Evolutionary conservation across 2,329 filamentous ascomycete species (phyloP), one percentile per base, ranked within the genome.

Genomic region (Sarocladiaceae sp.): DNA sequence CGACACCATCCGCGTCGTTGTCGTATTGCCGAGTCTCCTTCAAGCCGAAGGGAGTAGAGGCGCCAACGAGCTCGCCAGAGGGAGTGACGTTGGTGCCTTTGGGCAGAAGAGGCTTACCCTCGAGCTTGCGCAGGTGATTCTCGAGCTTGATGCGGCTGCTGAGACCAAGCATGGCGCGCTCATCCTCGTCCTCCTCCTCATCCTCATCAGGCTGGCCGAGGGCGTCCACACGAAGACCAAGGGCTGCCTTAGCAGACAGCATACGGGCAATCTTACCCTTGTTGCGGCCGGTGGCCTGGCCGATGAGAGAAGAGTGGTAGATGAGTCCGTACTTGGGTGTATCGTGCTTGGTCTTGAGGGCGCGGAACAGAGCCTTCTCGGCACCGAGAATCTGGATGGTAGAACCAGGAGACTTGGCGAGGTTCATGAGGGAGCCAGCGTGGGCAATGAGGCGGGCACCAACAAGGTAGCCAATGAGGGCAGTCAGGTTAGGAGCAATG

Each of bases 201-300:
- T 85, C 81, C 46, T 84, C 79, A 37, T 77, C 76, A 50, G 78
- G 59, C 15, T 64, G 59, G 43, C 60, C 67, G 19, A 74, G 80
- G 21, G 93, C 88, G 65, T 98, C 93, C 41, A 95, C 86, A 68
- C 93, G 89, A 40, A 96, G 75, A 74, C 90, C 90, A 42, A 98
- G 80, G 20, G 93, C 88, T 37, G 91, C 83, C 76, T 97, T 97
- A 55, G 91, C 85, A 40, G 93, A 86, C 49, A 98, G 78, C 74
- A 95, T 89, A 77, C 93, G 88, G 33, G 93, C 93, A 60, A 98
- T 95, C 76, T 98, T 98, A 58, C 93, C 93, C 83, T 98, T 98
- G 76, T 97, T 97, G 74, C 88, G 91, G 58, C 93, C 93, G 16
- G 88, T 95, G 23, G 93, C 93, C 71, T 98, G 93, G 34, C 93